phyloP scores from a whole-genome alignment of 2,329 filamentous ascomycete species.

The Harringtonia lauricola region DNA sequence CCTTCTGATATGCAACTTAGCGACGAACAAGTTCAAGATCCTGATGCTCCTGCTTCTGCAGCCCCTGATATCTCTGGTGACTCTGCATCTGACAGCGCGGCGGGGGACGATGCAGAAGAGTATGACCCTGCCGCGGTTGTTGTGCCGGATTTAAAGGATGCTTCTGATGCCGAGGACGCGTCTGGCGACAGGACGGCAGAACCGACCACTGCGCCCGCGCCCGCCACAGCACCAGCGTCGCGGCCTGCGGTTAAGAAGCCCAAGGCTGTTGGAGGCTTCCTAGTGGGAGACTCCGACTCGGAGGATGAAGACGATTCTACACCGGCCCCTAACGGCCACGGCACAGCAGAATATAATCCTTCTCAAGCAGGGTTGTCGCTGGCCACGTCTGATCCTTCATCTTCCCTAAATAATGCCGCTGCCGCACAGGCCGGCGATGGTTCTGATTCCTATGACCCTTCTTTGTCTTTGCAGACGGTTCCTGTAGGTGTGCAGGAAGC shows the following conservation, averaged over 20 bases:
- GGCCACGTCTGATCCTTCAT: background rate
- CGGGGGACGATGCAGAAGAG: constrained; percentile 40
- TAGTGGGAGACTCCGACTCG: constrained; percentile 49
- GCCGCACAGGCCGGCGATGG: constrained; percentile 15
- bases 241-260: constrained; percentile 40
- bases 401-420: background rate
- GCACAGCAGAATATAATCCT: constrained; percentile 6
- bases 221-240: constrained; percentile 5
- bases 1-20: constrained; percentile 42
- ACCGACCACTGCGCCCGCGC: constrained; percentile 18
- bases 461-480: constrained; percentile 4
- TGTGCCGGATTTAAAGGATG: background rate
- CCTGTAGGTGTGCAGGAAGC: background rate
- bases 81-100: constrained; percentile 31
- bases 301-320: constrained; percentile 28
- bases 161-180: background rate
- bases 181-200: background rate
- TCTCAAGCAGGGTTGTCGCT: background rate
- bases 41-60: constrained; percentile 29
- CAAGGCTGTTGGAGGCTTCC: constrained; percentile 48
- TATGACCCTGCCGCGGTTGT: constrained; percentile 36
- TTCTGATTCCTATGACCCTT: constrained; percentile 21
- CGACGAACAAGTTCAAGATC: constrained; percentile 41
- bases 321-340: background rate
- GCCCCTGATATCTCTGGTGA: constrained; percentile 38